A percentile compares a stretch with the other conserved stretches of the same genome.
These are phyloP conservation scores for Prunus mira DNA, from an alignment of 306 rosid genomes.

Conservation along the genomic window DNA sequence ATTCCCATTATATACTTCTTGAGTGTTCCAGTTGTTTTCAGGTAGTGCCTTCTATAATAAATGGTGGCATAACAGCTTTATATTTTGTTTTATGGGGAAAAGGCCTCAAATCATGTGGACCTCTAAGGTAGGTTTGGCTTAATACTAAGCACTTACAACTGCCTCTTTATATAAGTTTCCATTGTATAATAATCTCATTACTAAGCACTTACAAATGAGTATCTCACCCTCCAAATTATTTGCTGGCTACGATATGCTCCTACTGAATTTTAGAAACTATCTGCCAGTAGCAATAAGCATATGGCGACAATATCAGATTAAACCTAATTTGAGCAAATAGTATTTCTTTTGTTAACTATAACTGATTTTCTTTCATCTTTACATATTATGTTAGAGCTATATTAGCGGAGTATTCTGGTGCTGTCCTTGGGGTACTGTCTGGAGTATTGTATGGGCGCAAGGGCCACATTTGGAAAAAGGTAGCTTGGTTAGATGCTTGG, in stretches of 20 bases:
- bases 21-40: conserved; percentile 34
- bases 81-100: conserved; percentile 94
- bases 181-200: not conserved
- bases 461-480: conserved; percentile 89
- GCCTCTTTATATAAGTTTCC: conserved; percentile 6
- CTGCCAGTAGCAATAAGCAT: not conserved
- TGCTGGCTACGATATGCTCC: not conserved
- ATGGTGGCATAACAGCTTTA: conserved; percentile 88
- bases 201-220: no score
- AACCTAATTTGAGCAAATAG: conserved; percentile 3
- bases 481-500: conserved; percentile 23
- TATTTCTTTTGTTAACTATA: conserved; percentile 2
- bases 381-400: conserved; percentile 61
- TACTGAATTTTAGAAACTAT: conserved; percentile 1
- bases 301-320: not conserved
- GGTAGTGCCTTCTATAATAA: conserved; percentile 94
- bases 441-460: conserved; percentile 82
- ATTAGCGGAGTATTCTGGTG: conserved; percentile 96
- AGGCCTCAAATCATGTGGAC: conserved; percentile 98
- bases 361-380: conserved; percentile 20
- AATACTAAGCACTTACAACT: conserved; percentile 8
- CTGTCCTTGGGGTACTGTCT: conserved; percentile 93
- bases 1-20: conserved; percentile 20
- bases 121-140: conserved; percentile 64
- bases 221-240: not conserved